These are phyloP conservation scores for Aegilops sharonensis DNA, from an alignment of 176 grass and related monocot species.

Conservation along the genomic window DNA sequence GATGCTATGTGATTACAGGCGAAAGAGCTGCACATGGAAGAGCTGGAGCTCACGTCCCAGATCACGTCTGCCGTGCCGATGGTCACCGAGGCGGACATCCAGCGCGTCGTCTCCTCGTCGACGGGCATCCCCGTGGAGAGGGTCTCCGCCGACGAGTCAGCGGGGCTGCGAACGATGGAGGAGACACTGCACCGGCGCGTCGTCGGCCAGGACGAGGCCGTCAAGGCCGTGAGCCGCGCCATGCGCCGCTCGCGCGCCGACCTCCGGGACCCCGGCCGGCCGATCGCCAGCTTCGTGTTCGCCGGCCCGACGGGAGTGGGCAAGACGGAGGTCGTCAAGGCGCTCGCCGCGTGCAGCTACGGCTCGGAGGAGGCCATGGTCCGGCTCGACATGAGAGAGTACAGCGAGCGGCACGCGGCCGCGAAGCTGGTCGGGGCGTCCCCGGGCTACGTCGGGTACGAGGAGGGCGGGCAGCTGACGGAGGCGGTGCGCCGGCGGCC, in stretches of 20 bases:
- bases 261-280: conserved; percentile 67
- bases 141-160: conserved; percentile 72
- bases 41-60: conserved; percentile 62
- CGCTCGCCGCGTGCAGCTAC: conserved; percentile 70
- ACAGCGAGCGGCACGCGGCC: conserved; percentile 67
- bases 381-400: conserved; percentile 89
- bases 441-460: conserved; percentile 88
- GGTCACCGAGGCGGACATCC: conserved; percentile 82
- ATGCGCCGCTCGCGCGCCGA: conserved; percentile 72
- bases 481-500: conserved; percentile 79
- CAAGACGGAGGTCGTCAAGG: conserved; percentile 82
- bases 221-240: conserved; percentile 72
- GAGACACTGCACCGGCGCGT: conserved; percentile 72
- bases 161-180: conserved; percentile 77
- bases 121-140: conserved; percentile 90
- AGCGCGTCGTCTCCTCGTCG: conserved; percentile 83
- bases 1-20: conserved; percentile 38
- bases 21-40: conserved; percentile 36
- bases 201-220: conserved; percentile 81
- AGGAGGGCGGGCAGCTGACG: conserved; percentile 86
- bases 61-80: conserved; percentile 48
- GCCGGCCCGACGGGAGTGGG: conserved; percentile 87
- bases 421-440: conserved; percentile 71
- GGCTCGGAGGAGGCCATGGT: conserved; percentile 91
- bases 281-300: conserved; percentile 85